Percentiles rank a stretch among this genome's conserved stretches.
phyloP scores from a whole-genome alignment of 768 basidiomycete species.

The Strobilomyces confusus region DNA sequence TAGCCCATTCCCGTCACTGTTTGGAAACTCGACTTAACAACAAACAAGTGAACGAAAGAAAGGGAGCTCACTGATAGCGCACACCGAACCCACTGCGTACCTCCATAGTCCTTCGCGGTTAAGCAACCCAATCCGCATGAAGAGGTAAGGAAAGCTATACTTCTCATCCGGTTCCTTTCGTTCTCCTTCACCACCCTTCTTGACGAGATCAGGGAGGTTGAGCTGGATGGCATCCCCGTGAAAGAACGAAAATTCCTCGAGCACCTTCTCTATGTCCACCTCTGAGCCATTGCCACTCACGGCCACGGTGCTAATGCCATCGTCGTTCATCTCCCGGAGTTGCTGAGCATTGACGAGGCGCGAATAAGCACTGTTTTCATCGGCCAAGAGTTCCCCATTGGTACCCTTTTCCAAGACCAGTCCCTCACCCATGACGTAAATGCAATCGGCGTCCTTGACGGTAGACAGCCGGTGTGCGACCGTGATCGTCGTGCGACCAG shows the following conservation, averaged over 20 bases:
- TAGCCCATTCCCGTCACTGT: constrained; percentile 58
- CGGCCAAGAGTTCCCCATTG: constrained; percentile 61
- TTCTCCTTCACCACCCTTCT: constrained; percentile 40
- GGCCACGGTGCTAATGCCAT: constrained; percentile 22
- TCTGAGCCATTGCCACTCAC: constrained; percentile 23
- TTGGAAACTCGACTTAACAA: background rate
- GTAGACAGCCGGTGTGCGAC: constrained; percentile 80
- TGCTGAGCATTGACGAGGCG: constrained; percentile 76
- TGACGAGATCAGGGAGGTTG: constrained; percentile 47
- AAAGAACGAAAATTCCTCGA: constrained; percentile 57
- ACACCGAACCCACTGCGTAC: constrained; percentile 56
- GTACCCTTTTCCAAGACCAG: constrained; percentile 77
- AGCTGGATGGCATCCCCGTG: constrained; percentile 3
- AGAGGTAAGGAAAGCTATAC: constrained; percentile 55
- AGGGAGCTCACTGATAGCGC: constrained; percentile 40
- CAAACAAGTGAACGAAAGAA: background rate
- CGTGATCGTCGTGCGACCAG: constrained; percentile 74
- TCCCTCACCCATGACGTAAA: constrained; percentile 89
- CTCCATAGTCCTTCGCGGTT: constrained; percentile 54
- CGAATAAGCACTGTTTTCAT: constrained; percentile 63
- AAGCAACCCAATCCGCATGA: constrained; percentile 64
- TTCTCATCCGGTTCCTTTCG: constrained; percentile 29
- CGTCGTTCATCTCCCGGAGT: constrained; percentile 54
- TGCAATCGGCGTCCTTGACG: constrained; percentile 79
- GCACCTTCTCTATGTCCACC: constrained; percentile 53